Evolutionary conservation across 345 rosid genomes (phyloP).

Genomic region (Sonneratia alba): DNA sequence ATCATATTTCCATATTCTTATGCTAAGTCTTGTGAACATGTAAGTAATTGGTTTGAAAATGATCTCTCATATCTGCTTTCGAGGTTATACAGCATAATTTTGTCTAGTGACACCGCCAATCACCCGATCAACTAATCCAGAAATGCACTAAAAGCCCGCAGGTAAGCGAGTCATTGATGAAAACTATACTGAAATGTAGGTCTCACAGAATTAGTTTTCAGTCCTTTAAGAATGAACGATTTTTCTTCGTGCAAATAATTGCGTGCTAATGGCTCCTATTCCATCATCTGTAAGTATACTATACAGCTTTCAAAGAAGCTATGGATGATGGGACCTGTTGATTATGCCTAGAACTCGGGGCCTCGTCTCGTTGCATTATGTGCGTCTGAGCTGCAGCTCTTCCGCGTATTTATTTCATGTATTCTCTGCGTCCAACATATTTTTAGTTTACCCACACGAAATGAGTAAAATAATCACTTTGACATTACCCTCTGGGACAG

Average conservation of each 20-base stretch:
- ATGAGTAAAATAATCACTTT: too few relatives aligned
- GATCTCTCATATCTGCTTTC: too few relatives aligned
- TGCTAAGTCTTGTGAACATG: too few relatives aligned
- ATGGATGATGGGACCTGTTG: conserved; percentile 20
- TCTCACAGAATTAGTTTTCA: not conserved
- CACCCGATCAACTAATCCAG: too few relatives aligned
- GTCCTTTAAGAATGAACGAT: not conserved
- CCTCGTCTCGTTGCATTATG: conserved; percentile 9
- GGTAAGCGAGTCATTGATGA: not conserved
- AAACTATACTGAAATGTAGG: too few relatives aligned
- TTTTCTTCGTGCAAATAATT: not conserved
- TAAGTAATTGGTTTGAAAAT: not conserved
- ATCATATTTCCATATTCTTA: too few relatives aligned
- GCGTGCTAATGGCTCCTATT: not conserved
- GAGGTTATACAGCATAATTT: too few relatives aligned
- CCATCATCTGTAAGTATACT: not conserved
- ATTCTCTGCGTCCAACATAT: not conserved
- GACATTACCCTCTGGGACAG: too few relatives aligned
- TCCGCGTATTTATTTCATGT: not conserved
- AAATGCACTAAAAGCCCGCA: too few relatives aligned
- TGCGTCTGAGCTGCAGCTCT: not conserved
- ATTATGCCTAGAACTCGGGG: conserved; percentile 16
- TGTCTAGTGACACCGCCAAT: too few relatives aligned
- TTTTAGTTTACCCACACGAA: not conserved
- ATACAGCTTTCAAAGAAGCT: conserved; percentile 1